Evolutionary conservation across 2,329 filamentous ascomycete species (phyloP).

Genomic region (Colletotrichum sp.): DNA sequence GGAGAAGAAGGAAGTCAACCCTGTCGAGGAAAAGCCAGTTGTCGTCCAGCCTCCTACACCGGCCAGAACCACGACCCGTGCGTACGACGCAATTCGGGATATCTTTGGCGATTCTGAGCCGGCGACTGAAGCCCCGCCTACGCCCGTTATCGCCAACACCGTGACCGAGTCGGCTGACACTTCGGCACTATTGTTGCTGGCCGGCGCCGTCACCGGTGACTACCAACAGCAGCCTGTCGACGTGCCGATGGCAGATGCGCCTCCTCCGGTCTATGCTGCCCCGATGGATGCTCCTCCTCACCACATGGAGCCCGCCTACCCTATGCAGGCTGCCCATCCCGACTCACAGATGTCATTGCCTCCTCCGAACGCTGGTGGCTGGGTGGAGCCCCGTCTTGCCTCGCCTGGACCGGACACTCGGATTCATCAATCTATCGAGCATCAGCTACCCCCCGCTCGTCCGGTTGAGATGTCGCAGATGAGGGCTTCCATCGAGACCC

Average conservation of each 20-base stretch:
- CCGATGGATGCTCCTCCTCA: background rate
- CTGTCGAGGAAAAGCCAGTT: slow-evolving; percentile 7
- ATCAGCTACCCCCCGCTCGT: slow-evolving; percentile 16
- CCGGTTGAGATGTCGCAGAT: slow-evolving; percentile 20
- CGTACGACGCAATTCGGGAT: slow-evolving; percentile 40
- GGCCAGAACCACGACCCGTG: slow-evolving; percentile 15
- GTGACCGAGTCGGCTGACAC: slow-evolving; percentile 15
- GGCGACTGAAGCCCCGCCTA: slow-evolving; percentile 6
- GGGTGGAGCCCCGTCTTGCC: slow-evolving; percentile 13
- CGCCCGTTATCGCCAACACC: background rate
- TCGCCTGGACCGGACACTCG: slow-evolving; percentile 3
- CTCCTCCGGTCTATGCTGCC: background rate
- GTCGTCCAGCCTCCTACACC: slow-evolving; percentile 9
- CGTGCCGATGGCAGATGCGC: background rate
- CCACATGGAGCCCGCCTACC: slow-evolving; percentile 9
- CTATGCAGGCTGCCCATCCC: background rate
- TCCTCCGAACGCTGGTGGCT: background rate
- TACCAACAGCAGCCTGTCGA: slow-evolving; percentile 1
- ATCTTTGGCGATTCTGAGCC: slow-evolving; percentile 38
- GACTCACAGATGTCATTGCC: background rate
- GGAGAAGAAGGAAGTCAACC: background rate
- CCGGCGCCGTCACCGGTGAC: background rate
- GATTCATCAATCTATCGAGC: slow-evolving; percentile 8
- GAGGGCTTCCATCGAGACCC: slow-evolving; percentile 8
- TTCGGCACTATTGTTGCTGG: background rate